Evolutionary conservation across 1,284 basidiomycete species (phyloP), one percentile per base, ranked within the genome.

Genomic region (Leccinum angustisporum): DNA sequence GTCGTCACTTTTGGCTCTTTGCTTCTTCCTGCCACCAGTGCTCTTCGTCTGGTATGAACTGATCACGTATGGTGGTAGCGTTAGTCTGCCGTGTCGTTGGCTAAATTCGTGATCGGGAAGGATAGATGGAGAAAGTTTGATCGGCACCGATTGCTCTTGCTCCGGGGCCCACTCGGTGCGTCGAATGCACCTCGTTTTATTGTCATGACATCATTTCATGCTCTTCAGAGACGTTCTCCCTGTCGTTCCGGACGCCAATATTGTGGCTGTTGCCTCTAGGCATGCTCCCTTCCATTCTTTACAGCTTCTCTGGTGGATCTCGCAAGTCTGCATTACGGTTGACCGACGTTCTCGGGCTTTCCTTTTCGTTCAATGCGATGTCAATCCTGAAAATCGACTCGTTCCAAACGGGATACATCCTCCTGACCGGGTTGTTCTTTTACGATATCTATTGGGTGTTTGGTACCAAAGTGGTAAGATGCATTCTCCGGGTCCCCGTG

Each of bases 381-480:
- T 84, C 87, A 27, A 76, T 97, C 62, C 80, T 98, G 69, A 91
- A 90, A 72, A 78, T 99, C 46, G 97, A 99, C 77, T 92, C 91
- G 18, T 97, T 98, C 82, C 79, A 83, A 68, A 98, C 97, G 6
- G 97, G 95, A 2, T 83, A 83, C 58, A 86, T 95, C 61, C 83
- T 99, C 14, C 81, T 99, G 2, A 83, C 80, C 2, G 86, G 91
- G 1, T 79, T 97, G 33, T 94, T 97, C 77, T 63, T 96, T 31
- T 98, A 97, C 73, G 95, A 97, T 70, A 85, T 97, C 52, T 94
- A 86, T 83, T 93, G 88, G 92, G 94, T 94, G 16, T 93, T 92
- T 72, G 89, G 89, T 31, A 91, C 88, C 1, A 83, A 86, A 72
- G 91, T 92, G 75, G 91, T 91, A 71, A 73, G 54, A 31, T 27